Conservation (phyloP, 2,329 filamentous ascomycete species). For the Myriosclerotinia duriaeana region DNA sequence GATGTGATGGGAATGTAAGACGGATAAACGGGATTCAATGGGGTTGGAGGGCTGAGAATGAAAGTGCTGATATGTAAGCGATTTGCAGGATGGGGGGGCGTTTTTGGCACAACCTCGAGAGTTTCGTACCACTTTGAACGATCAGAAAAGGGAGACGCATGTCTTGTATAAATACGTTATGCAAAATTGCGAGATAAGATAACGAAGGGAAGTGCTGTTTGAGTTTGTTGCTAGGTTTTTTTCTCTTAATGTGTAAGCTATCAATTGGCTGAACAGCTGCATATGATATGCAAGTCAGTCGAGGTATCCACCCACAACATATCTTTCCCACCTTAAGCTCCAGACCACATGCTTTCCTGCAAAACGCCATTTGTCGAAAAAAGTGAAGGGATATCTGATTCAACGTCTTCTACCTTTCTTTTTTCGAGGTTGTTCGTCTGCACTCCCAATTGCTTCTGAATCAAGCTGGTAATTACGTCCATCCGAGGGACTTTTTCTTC, state of each 20-base stretch:
- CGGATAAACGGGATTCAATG: neutral
- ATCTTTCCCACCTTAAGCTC: constrained; percentile 12
- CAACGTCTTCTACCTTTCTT: constrained; percentile 33
- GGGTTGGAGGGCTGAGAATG: constrained; percentile 12
- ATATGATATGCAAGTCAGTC: constrained; percentile 23
- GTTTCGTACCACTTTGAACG: neutral
- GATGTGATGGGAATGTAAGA: constrained; percentile 19
- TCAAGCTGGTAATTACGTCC: constrained; percentile 66
- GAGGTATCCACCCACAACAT: constrained; percentile 14
- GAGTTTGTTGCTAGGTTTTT: constrained; percentile 15
- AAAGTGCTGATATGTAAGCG: constrained; percentile 22
- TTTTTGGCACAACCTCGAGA: constrained; percentile 6
- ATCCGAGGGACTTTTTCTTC: constrained; percentile 78
- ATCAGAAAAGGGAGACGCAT: neutral
- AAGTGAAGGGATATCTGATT: neutral
- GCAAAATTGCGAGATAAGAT: constrained; percentile 21
- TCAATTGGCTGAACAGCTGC: constrained; percentile 21
- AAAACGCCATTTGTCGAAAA: constrained; percentile 2
- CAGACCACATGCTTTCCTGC: constrained; percentile 8
- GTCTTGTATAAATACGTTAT: constrained; percentile 9
- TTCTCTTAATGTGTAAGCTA: constrained; percentile 23
- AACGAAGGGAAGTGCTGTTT: constrained; percentile 16
- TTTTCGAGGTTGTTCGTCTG: constrained; percentile 43
- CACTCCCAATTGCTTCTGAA: constrained; percentile 45
- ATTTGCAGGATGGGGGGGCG: constrained; percentile 18